Evolutionary conservation across 164 flowering plant genomes (phyloP).

Genomic region (Macadamia tetraphylla): DNA sequence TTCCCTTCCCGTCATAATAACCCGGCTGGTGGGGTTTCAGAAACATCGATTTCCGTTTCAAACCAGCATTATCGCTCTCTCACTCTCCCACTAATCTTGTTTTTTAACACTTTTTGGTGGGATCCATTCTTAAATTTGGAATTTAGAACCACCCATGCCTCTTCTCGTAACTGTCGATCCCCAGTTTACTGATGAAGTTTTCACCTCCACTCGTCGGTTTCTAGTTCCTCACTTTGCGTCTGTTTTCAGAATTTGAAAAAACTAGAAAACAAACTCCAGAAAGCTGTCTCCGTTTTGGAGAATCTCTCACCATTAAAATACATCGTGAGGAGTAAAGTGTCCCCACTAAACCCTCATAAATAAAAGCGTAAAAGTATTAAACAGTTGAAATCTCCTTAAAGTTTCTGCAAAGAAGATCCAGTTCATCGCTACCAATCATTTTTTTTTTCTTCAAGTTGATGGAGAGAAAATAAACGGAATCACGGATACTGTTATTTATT

Average conservation of each 20-base stretch:
- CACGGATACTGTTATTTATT: no score
- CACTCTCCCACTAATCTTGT: background rate
- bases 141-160: no score
- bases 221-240: background rate
- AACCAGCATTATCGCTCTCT: background rate
- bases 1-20: no score
- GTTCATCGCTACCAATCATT: no score
- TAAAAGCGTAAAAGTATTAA: no score
- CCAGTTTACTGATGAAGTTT: slow-evolving; percentile 2
- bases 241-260: background rate
- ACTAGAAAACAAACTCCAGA: background rate
- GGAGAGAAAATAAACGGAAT: no score
- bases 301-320: background rate
- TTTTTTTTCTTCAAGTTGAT: no score
- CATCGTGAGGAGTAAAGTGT: no score
- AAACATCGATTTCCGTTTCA: slow-evolving; percentile 3
- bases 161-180: slow-evolving; percentile 9
- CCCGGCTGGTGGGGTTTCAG: no score
- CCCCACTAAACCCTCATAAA: no score
- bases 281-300: background rate
- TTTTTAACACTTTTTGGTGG: background rate
- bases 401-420: no score
- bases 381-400: no score
- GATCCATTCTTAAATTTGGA: background rate
- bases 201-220: slow-evolving; percentile 1